Base-by-base conservation (phyloP, 768 basidiomycete genomes). In the Solioccasus polychromus region DNA sequence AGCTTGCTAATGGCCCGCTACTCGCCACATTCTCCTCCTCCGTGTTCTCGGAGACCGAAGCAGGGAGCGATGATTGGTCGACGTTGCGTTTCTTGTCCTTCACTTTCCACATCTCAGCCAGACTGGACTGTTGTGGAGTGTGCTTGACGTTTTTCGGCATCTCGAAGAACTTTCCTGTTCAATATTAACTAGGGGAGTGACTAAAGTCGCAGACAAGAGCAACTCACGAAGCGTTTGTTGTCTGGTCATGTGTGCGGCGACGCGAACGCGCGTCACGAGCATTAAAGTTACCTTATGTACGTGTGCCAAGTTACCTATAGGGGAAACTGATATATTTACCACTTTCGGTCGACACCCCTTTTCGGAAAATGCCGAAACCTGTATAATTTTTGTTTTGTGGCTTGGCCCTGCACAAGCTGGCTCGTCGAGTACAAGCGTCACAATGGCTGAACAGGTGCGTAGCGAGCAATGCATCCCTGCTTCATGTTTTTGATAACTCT, bases 71-170 rank as follows among this genome's bases (percentile, higher is more conserved):
- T 32, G 61, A 55, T 53, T 64, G 47, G 25, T 44, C 50, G 3
- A 48, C 44, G 29, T 48, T 57, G 14, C 50, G 58, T 49, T 64
- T 59, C 53, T 66, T 74, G 69, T 64, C 75, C 66, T 77, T 78
- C 55, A 68, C 71, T 9, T 71, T 73, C 86, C 87, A 92, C 71
- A 88, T 74, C 44, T 89, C 85, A 45, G 78, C 73, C 30, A 92
- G 76, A 57, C 72, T 89, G n/a, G 88, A 73, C 62, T 92, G 89
- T 47, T 88, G 87, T 1, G 85, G 83, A 3, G 82, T 64, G 23
- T 78, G 61, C 65, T 87, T 89, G n/a, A 60, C 53, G 23, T 74
- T 74, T 52, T 75, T 75, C 0, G 89, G 85, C 85, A 89, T 86
- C 47, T 75, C 71, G 44, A 90, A 80, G 51, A 89, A 91, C 58